A percentile compares a stretch with the other conserved stretches of the same genome.
These are phyloP conservation scores for Henckelia pumila DNA, from an alignment of 257 asterid genomes.

Conservation along the genomic window DNA sequence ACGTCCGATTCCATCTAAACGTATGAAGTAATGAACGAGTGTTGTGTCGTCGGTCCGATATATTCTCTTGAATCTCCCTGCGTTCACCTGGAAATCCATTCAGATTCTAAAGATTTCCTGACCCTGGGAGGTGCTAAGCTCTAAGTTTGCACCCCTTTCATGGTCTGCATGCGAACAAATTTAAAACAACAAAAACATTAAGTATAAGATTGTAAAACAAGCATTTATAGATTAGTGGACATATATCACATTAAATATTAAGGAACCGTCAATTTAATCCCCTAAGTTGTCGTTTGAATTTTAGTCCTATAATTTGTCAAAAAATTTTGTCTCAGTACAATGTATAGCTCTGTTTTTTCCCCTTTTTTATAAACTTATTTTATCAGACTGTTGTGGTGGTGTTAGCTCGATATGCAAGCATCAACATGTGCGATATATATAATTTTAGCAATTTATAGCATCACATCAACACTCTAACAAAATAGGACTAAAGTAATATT, in stretches of 20 bases:
- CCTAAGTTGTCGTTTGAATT: too few relatives aligned
- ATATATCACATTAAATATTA: too few relatives aligned
- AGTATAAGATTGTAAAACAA: background rate
- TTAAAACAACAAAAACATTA: background rate
- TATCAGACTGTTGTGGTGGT: too few relatives aligned
- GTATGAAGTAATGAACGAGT: background rate
- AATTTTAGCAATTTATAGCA: too few relatives aligned
- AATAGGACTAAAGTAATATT: background rate
- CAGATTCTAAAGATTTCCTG: conserved; percentile 34
- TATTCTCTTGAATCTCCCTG: background rate
- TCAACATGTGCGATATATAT: too few relatives aligned
- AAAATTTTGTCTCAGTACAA: too few relatives aligned
- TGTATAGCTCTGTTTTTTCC: too few relatives aligned
- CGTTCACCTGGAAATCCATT: conserved; percentile 15
- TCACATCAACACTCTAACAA: background rate
- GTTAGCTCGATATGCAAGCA: too few relatives aligned
- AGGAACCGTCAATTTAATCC: too few relatives aligned
- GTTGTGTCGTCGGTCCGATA: background rate
- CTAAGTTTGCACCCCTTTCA: conserved; percentile 19
- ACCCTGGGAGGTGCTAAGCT: conserved; percentile 21
- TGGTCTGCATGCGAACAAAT: conserved; percentile 12
- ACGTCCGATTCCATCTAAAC: background rate
- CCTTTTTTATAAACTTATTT: too few relatives aligned
- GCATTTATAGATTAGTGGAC: too few relatives aligned
- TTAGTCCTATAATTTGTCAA: too few relatives aligned